phyloP scores from a whole-genome alignment of 768 basidiomycete species.

The Hemileccinum rubropunctum region DNA sequence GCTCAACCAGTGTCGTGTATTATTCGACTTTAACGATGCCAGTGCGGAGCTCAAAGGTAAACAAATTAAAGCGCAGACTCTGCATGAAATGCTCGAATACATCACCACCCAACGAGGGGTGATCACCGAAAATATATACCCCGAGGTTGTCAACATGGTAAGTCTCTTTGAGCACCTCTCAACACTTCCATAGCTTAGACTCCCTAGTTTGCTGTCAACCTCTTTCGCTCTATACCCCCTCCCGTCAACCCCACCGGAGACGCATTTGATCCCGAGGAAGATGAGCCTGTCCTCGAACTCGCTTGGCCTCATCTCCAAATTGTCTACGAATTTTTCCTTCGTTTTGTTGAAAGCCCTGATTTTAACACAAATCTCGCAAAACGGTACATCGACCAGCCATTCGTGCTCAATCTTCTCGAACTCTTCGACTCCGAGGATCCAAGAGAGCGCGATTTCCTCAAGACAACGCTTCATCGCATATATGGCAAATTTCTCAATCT shows the following conservation, averaged over 20 bases:
- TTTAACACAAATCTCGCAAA: conserved; percentile 99
- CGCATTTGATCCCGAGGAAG: conserved; percentile 99
- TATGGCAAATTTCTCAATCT: conserved; percentile 99
- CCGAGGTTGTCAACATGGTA: conserved; percentile 98
- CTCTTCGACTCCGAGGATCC: conserved; percentile 99
- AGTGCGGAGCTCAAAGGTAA: conserved; percentile 95
- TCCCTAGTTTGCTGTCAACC: conserved; percentile 89
- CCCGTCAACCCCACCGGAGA: conserved; percentile 98
- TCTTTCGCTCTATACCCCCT: conserved; percentile 99
- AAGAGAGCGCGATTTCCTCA: conserved; percentile 97
- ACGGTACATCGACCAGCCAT: conserved; percentile 93
- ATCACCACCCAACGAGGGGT: conserved; percentile 96
- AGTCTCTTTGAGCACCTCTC: conserved; percentile 25
- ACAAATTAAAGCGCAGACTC: conserved; percentile 96
- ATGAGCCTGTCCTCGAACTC: conserved; percentile 97
- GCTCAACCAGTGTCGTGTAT: conserved; percentile 91
- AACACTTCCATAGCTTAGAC: conserved; percentile 4
- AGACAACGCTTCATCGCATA: conserved; percentile 97
- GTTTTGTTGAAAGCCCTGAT: conserved; percentile 96
- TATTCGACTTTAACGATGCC: conserved; percentile 99
- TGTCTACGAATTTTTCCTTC: conserved; percentile 99
- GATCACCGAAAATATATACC: conserved; percentile 96
- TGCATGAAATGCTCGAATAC: conserved; percentile 99
- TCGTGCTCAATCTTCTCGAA: conserved; percentile 94
- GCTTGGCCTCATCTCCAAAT: conserved; percentile 99